Evolutionary conservation across 148 eudicot genomes (phyloP).

Genomic region (Cornus controversa): DNA sequence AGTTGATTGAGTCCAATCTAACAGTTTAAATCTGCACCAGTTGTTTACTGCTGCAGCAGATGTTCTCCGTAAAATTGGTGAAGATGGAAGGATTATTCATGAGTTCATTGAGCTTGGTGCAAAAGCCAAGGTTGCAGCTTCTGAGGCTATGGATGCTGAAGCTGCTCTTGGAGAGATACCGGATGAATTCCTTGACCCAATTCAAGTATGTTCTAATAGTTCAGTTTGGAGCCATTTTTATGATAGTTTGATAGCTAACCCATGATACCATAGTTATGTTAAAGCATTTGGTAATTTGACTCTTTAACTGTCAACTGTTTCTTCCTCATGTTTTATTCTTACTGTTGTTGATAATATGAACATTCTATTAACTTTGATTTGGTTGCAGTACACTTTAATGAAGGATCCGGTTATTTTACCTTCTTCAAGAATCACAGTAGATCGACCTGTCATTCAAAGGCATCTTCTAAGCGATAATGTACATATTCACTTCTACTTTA

Average conservation of each 20-base stretch:
- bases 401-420: constrained; percentile 95
- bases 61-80: constrained; percentile 77
- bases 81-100: constrained; percentile 68
- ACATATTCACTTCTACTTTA: background rate
- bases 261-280: background rate
- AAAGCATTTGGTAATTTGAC: background rate
- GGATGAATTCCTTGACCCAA: constrained; percentile 98
- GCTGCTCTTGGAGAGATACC: constrained; percentile 95
- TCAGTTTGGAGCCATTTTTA: background rate
- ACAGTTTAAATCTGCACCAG: constrained; percentile 37
- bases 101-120: constrained; percentile 83
- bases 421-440: constrained; percentile 77
- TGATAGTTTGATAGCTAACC: background rate
- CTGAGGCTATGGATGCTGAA: constrained; percentile 94
- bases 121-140: constrained; percentile 84
- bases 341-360: background rate
- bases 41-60: constrained; percentile 82
- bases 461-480: constrained; percentile 83
- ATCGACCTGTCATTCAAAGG: constrained; percentile 92
- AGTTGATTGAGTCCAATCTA: background rate
- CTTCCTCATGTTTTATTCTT: background rate
- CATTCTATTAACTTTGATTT: constrained; percentile 13
- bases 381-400: constrained; percentile 90
- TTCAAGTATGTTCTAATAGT: constrained; percentile 54
- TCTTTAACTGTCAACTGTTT: background rate